phyloP scores from a whole-genome alignment of 2,329 filamentous ascomycete genomes.

The Microthyrium microscopicum region DNA sequence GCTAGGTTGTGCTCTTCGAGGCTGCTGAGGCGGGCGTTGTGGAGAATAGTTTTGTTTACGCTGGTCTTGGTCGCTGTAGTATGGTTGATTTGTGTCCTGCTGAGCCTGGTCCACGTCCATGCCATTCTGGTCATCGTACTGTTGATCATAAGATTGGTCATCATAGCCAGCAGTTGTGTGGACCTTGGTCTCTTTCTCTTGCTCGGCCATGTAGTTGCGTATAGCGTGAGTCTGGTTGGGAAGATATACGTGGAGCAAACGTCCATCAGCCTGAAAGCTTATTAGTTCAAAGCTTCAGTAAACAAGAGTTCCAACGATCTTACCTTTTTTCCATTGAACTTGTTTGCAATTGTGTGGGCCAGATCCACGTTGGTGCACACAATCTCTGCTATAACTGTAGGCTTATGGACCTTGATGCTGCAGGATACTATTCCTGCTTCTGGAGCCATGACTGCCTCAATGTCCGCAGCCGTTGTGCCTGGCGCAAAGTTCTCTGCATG shows the following conservation, averaged over 20 bases:
- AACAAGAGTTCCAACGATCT: constrained; percentile 13
- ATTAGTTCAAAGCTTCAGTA: background rate
- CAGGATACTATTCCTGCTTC: constrained; percentile 42
- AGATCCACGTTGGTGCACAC: constrained; percentile 55
- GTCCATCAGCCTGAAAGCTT: constrained; percentile 49
- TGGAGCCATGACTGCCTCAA: constrained; percentile 65
- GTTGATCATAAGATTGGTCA: background rate
- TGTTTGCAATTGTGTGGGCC: constrained; percentile 56
- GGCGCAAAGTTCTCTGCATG: constrained; percentile 69
- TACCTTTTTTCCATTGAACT: constrained; percentile 65
- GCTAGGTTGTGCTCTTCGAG: constrained; percentile 18
- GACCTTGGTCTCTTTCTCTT: constrained; percentile 8
- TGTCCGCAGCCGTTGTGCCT: constrained; percentile 66
- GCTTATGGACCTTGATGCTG: constrained; percentile 47
- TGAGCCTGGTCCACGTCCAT: constrained; percentile 27
- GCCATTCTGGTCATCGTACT: constrained; percentile 15
- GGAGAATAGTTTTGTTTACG: constrained; percentile 5
- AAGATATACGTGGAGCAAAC: constrained; percentile 55
- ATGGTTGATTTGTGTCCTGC: constrained; percentile 6
- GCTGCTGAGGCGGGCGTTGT: constrained; percentile 5
- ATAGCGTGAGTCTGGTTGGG: constrained; percentile 27
- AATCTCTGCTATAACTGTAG: constrained; percentile 64
- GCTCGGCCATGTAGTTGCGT: constrained; percentile 1
- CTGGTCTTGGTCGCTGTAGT: constrained; percentile 7
- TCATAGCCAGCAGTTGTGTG: background rate